Evolutionary conservation across 257 asterid species (phyloP).

Genomic region (Nicotiana knightiana): DNA sequence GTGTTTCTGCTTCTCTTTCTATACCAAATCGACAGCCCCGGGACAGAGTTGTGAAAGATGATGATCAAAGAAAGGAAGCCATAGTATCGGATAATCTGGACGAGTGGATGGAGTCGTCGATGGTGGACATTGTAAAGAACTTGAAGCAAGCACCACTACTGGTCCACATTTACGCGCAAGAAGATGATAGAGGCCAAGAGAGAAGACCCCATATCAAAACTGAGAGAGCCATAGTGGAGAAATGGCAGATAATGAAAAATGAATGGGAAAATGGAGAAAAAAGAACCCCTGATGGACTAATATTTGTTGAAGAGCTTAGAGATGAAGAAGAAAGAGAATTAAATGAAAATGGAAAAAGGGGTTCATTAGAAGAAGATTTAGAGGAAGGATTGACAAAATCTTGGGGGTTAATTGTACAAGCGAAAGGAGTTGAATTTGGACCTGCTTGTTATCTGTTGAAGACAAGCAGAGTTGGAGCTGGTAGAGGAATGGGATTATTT

Average conservation of each 20-base stretch:
- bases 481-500: slow-evolving; percentile 52
- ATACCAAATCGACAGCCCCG: not conserved
- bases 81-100: slow-evolving; percentile 26
- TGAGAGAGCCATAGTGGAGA: slow-evolving; percentile 33
- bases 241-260: slow-evolving; percentile 35
- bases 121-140: slow-evolving; percentile 51
- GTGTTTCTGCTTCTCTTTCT: not conserved
- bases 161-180: slow-evolving; percentile 36
- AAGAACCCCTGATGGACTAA: slow-evolving; percentile 60
- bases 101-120: slow-evolving; percentile 54
- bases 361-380: not conserved
- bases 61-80: not conserved
- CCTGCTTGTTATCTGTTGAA: slow-evolving; percentile 64
- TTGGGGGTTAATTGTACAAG: slow-evolving; percentile 73
- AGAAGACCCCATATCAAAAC: slow-evolving; percentile 18
- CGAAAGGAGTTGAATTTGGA: slow-evolving; percentile 42
- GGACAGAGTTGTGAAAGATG: not conserved
- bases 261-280: slow-evolving; percentile 39
- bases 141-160: slow-evolving; percentile 56
- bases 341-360: not conserved
- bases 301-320: slow-evolving; percentile 54
- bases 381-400: slow-evolving; percentile 39
- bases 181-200: not conserved
- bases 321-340: slow-evolving; percentile 2
- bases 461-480: slow-evolving; percentile 56